Evolutionary conservation across 768 basidiomycete species (phyloP).

Genomic region (Calocybe indica): DNA sequence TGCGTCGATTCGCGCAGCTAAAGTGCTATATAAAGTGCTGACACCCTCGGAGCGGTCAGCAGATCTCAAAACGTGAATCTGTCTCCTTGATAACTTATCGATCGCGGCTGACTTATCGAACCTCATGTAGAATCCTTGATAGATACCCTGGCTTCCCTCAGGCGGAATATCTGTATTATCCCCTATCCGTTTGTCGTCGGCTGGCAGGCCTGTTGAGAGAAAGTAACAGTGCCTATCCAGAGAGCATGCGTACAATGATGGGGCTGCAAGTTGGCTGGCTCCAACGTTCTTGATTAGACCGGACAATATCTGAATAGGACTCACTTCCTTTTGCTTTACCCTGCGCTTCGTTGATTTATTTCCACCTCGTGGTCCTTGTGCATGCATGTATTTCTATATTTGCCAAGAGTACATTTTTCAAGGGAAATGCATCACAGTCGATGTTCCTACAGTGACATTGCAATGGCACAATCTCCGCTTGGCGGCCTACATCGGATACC

Average conservation of each 20-base stretch:
- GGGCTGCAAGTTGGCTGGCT: conserved; percentile 83
- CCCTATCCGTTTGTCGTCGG: conserved; percentile 68
- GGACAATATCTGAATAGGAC: background rate
- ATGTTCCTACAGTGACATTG: too few species aligned
- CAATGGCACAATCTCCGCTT: too few species aligned
- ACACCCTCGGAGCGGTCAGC: conserved; percentile 46
- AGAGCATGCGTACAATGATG: conserved; percentile 71
- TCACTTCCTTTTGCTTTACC: too few species aligned
- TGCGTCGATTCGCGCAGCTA: conserved; percentile 64
- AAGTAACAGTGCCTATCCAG: conserved; percentile 74
- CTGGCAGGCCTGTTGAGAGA: conserved; percentile 67
- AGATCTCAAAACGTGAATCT: conserved; percentile 49
- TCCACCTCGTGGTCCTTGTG: too few species aligned
- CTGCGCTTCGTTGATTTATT: too few species aligned
- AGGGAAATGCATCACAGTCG: too few species aligned
- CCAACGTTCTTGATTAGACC: conserved; percentile 26
- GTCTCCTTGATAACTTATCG: background rate
- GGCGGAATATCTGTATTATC: conserved; percentile 85
- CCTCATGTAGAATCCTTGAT: conserved; percentile 42
- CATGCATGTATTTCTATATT: too few species aligned
- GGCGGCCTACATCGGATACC: too few species aligned
- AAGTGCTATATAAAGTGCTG: conserved; percentile 81
- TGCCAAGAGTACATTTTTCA: too few species aligned
- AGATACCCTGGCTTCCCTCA: conserved; percentile 81
- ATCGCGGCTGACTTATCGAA: conserved; percentile 1